Evolutionary conservation across 192 early-diverging fungal species (phyloP).

Genomic region (Gorgonomyces haynaldii): DNA sequence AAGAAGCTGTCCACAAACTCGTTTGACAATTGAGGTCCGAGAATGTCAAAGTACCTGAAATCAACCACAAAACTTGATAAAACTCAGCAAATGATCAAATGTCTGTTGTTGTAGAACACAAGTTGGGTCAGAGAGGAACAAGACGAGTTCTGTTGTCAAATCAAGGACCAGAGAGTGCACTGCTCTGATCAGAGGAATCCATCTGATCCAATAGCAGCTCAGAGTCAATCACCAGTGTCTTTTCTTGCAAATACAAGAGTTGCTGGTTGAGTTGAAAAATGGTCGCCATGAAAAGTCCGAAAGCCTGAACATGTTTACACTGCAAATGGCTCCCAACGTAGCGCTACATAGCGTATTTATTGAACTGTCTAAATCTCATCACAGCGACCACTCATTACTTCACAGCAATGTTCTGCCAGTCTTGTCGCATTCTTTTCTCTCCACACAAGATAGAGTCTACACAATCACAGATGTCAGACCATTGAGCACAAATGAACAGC

Average conservation of each 20-base stretch:
- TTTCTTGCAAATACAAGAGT: not conserved
- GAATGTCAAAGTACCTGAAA: constrained; percentile 36
- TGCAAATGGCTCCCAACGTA: no score
- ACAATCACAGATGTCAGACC: no score
- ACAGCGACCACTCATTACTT: no score
- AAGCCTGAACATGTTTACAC: no score
- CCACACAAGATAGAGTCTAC: no score
- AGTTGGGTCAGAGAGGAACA: not conserved
- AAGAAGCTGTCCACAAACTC: constrained; percentile 60
- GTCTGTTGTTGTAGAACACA: not conserved
- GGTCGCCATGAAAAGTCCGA: no score
- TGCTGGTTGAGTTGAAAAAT: not conserved
- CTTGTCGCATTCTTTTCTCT: no score
- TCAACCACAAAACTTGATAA: constrained; percentile 43
- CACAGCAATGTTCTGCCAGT: no score
- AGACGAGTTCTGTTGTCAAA: not conserved
- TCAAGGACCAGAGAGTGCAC: not conserved
- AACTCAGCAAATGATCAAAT: constrained; percentile 58
- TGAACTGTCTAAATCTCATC: no score
- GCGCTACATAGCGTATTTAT: no score
- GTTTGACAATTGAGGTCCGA: not conserved
- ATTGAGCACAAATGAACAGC: no score
- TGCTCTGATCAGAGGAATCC: not conserved
- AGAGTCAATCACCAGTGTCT: not conserved
- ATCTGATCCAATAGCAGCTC: not conserved